phyloP scores from a whole-genome alignment of 2,329 filamentous ascomycete genomes.

The Botrytis porri region DNA sequence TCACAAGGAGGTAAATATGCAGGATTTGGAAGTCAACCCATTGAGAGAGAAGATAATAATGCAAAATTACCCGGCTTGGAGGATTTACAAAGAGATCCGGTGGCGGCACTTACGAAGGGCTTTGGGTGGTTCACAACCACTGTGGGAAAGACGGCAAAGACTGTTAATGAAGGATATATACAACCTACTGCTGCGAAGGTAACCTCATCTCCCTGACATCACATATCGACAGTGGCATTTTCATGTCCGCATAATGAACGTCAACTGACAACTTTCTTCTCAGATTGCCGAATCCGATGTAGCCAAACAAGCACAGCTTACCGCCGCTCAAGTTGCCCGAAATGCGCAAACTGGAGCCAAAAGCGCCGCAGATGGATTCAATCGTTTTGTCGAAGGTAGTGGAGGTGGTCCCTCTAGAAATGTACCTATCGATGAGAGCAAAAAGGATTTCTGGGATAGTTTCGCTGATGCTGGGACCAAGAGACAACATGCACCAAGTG shows the following conservation, averaged over 20 bases:
- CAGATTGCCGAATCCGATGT: slow-evolving; percentile 79
- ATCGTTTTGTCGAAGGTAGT: slow-evolving; percentile 78
- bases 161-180: slow-evolving; percentile 85
- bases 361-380: slow-evolving; percentile 75
- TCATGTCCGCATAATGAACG: not conserved
- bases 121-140: slow-evolving; percentile 92
- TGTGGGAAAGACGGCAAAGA: slow-evolving; percentile 86
- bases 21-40: slow-evolving; percentile 78
- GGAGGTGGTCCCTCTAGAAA: slow-evolving; percentile 40
- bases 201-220: slow-evolving; percentile 35
- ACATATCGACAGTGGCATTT: not conserved
- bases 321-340: slow-evolving; percentile 64
- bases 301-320: slow-evolving; percentile 61
- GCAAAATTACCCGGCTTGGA: slow-evolving; percentile 65
- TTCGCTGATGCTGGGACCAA: slow-evolving; percentile 58
- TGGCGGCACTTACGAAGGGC: slow-evolving; percentile 83
- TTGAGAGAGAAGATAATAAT: slow-evolving; percentile 46
- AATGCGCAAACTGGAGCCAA: slow-evolving; percentile 67
- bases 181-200: slow-evolving; percentile 90
- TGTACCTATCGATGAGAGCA: slow-evolving; percentile 56
- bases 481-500: slow-evolving; percentile 21
- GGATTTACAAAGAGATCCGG: slow-evolving; percentile 86
- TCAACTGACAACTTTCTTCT: not conserved
- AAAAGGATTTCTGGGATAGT: slow-evolving; percentile 88
- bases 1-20: slow-evolving; percentile 89